Percentiles rank a stretch among this genome's conserved stretches.
Evolutionary conservation across 768 basidiomycete species (phyloP).

Genomic region (Serendipita indica): DNA sequence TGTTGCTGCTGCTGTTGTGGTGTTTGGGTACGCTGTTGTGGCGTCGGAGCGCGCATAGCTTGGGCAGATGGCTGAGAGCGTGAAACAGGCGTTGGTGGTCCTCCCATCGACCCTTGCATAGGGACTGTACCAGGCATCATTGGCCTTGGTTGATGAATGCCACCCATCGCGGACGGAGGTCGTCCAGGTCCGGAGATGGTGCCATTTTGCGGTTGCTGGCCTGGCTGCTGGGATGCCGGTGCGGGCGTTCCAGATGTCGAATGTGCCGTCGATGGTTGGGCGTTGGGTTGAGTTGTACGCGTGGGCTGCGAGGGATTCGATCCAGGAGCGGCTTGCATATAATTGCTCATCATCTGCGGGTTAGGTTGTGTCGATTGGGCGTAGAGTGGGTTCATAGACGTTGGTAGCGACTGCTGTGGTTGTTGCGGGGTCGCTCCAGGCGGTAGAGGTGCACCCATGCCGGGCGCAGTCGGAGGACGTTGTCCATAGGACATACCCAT

Average conservation of each 20-base stretch:
- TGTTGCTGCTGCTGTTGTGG: too few species aligned
- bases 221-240: not conserved
- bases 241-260: not conserved
- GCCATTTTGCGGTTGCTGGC: not conserved
- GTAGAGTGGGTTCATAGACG: too few species aligned
- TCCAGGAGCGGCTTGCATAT: too few species aligned
- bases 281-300: not conserved
- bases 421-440: not conserved
- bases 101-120: not conserved
- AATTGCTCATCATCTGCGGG: too few species aligned
- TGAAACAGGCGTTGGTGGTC: too few species aligned
- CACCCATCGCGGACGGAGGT: slow-evolving; percentile 1
- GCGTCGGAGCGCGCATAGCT: too few species aligned
- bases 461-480: not conserved
- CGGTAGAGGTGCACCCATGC: not conserved
- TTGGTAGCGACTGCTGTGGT: too few species aligned
- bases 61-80: too few species aligned
- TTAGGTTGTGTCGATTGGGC: too few species aligned
- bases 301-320: not conserved
- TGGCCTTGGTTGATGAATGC: not conserved
- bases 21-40: too few species aligned
- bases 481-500: not conserved
- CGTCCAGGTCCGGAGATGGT: not conserved
- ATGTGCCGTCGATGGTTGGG: not conserved
- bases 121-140: not conserved